Base-by-base conservation (phyloP, 148 eudicot genomes). In the Rhododendron simsii region DNA sequence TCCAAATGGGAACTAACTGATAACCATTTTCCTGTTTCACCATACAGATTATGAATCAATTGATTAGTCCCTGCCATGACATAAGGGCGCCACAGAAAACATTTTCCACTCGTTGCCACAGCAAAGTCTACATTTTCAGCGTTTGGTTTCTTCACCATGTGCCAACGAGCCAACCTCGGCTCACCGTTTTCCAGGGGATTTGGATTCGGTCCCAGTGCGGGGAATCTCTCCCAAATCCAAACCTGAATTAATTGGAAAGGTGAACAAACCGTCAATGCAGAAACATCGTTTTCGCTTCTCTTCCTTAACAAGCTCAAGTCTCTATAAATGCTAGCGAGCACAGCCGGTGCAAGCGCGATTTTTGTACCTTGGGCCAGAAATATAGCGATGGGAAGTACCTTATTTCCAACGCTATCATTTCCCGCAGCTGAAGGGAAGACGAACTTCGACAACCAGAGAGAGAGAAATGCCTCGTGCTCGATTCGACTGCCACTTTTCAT, bases 171-270 rank as follows among this genome's bases (percentile, higher is more conserved):
- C 9, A 81, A 61, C 45, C 90, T 83, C 2, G 86, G 88, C 41
- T 87, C 78, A 0, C 81, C 85, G 37, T 3, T 20, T 13, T 15
- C 2, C 6, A 53, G 33, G 41, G 15, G 0, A 53, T 74, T 83
- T 20, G 79, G 67, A 0, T 9, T 28, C 1, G 90, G 90, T 21
- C 87, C 63, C 10, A 85, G 35, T 1, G 18, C 8, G 0, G 87
- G 82, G 75, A 93, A 93, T 65, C 91, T 90, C 90, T 93, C 95
- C 91, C 92, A 92, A 71, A 86, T 92, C 94, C 94, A 92, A 30
- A 90, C 39, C 82, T 92, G 95, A 28, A 93, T 85, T 81, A 92
- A 28, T 0, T 90, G 91, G 41, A 93, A 86, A 35, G 92, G 89
- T 45, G 89, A 81, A 81, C 61, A 55, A n/a, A 67, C 16, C 0